These are phyloP conservation scores for Zygoascus tannicola DNA, from an alignment of 805 yeast species.

Conservation along the genomic window DNA sequence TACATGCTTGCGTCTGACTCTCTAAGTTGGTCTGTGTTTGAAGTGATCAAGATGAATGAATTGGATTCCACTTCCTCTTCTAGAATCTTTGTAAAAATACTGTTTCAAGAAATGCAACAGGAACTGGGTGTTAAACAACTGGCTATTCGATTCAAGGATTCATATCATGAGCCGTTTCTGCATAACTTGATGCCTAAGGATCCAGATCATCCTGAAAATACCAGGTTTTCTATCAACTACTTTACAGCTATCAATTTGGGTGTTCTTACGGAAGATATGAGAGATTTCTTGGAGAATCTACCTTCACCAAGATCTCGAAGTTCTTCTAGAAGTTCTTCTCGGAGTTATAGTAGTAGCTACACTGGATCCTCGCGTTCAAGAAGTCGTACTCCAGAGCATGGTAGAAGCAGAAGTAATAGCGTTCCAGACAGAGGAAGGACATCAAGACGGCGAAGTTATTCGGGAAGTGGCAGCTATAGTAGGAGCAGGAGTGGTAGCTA, in stretches of 20 bases:
- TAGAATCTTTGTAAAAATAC: slow-evolving; percentile 69
- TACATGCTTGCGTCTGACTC: slow-evolving; percentile 65
- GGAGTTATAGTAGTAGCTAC: slow-evolving; percentile 1
- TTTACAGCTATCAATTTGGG: slow-evolving; percentile 93
- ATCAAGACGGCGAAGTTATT: background rate
- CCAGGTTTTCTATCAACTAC: slow-evolving; percentile 71
- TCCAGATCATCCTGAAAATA: slow-evolving; percentile 23
- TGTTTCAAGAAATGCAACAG: slow-evolving; percentile 69
- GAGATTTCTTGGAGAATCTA: slow-evolving; percentile 36
- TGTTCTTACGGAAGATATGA: slow-evolving; percentile 70
- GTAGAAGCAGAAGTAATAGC: slow-evolving; percentile 1
- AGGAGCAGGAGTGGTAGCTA: background rate
- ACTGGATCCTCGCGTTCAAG: slow-evolving; percentile 8
- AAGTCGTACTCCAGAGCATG: background rate
- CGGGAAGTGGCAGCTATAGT: slow-evolving; percentile 1
- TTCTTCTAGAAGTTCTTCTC: slow-evolving; percentile 5
- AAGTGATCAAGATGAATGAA: slow-evolving; percentile 52
- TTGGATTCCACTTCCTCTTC: slow-evolving; percentile 65
- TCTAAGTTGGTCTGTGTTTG: slow-evolving; percentile 54
- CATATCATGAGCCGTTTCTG: slow-evolving; percentile 39
- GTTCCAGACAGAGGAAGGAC: background rate
- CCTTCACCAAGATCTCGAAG: slow-evolving; percentile 14
- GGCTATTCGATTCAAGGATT: slow-evolving; percentile 42
- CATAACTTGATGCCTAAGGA: slow-evolving; percentile 57
- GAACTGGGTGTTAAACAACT: slow-evolving; percentile 58